Evolutionary conservation across 352 stramenopile genomes (phyloP).

Genomic region (Stramenopiles sp.): DNA sequence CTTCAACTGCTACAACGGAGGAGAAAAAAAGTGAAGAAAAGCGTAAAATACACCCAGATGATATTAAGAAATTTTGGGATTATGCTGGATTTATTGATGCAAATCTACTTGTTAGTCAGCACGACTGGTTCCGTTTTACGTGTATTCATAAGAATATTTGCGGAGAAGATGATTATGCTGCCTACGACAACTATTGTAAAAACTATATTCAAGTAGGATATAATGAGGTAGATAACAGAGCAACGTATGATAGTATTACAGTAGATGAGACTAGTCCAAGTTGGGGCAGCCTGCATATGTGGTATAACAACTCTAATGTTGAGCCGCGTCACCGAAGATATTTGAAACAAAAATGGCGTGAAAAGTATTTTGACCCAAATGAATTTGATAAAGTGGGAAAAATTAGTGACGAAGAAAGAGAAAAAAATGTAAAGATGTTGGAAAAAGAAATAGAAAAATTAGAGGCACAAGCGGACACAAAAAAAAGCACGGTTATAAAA

Average conservation of each 20-base stretch:
- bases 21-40: not conserved
- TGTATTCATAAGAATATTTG: not conserved
- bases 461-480: no score
- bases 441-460: no score
- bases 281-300: not conserved
- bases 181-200: not conserved
- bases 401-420: no score
- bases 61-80: not conserved
- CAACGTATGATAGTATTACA: not conserved
- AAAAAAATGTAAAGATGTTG: no score
- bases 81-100: not conserved
- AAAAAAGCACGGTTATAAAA: no score
- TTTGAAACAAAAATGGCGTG: not conserved
- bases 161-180: not conserved
- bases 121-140: not conserved
- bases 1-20: not conserved
- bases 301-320: not conserved
- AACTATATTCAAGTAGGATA: not conserved
- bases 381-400: not conserved
- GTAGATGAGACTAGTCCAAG: not conserved
- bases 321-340: not conserved
- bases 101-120: not conserved
- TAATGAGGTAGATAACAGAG: not conserved
- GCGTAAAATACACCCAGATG: no score
- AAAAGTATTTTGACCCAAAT: not conserved